These are phyloP conservation scores for Monarda citriodora DNA, from an alignment of 305 asterid species.

Conservation along the genomic window DNA sequence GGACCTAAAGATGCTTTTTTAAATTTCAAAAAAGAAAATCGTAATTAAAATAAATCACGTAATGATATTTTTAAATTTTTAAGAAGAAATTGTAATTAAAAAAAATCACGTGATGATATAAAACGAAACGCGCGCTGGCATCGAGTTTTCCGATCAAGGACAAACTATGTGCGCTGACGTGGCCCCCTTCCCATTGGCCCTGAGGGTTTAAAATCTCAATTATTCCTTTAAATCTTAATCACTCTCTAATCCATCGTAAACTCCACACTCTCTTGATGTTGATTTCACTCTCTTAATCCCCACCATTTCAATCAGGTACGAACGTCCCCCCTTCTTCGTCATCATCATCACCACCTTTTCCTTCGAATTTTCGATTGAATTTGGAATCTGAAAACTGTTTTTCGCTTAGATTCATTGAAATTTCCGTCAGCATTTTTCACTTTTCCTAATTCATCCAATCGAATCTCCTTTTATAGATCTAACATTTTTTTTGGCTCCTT, in stretches of 20 bases:
- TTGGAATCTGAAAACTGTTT: not conserved
- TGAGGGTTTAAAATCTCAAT: not conserved
- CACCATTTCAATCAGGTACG: slow-evolving; percentile 15
- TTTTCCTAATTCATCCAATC: not conserved
- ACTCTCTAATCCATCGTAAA: not conserved
- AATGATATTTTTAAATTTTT: no score
- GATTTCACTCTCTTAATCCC: slow-evolving; percentile 1
- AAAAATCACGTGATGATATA: not conserved
- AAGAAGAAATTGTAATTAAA: no score
- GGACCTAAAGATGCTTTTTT: no score
- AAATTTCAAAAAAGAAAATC: no score
- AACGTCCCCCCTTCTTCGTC: not conserved
- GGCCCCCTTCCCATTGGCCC: not conserved
- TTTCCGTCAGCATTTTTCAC: not conserved
- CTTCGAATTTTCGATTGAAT: not conserved
- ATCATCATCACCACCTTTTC: not conserved
- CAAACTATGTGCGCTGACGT: not conserved
- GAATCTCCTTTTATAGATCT: slow-evolving; percentile 10
- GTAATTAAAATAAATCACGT: no score
- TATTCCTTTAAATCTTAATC: no score
- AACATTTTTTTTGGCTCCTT: not conserved
- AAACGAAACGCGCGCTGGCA: not conserved
- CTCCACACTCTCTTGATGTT: not conserved
- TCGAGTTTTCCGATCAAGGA: not conserved
- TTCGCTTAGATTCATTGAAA: not conserved